Evolutionary conservation across 2,329 filamentous ascomycete genomes (phyloP).

Genomic region (Ceratocystis cacaofunesta): DNA sequence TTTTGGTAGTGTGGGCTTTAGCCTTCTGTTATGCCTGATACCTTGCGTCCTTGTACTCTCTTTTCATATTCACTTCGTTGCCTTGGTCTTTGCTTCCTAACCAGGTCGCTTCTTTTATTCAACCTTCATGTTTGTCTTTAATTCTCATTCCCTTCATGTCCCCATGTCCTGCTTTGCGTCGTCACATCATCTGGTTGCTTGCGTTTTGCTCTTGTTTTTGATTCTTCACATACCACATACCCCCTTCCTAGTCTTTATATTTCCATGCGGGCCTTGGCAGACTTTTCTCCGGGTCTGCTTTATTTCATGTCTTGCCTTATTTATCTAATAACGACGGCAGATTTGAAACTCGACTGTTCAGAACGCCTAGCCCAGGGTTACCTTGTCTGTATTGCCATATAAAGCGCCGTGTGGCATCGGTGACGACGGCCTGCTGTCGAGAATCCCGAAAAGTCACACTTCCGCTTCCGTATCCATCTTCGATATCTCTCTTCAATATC

Average conservation of each 20-base stretch:
- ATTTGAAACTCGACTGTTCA: too few relatives aligned
- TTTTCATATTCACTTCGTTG: background rate
- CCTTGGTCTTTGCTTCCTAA: background rate
- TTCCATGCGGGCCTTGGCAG: background rate
- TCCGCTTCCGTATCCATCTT: constrained; percentile 1
- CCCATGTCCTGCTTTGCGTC: constrained; percentile 8
- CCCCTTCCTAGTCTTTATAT: background rate
- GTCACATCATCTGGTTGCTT: constrained; percentile 13
- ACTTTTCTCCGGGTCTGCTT: too few relatives aligned
- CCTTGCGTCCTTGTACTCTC: constrained; percentile 7
- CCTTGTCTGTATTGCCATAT: too few relatives aligned
- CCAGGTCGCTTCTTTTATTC: constrained; percentile 2
- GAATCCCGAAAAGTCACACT: too few relatives aligned
- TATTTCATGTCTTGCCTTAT: too few relatives aligned
- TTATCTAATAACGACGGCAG: too few relatives aligned
- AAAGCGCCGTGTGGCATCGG: too few relatives aligned
- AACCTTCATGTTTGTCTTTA: constrained; percentile 11
- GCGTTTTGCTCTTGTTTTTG: constrained; percentile 3
- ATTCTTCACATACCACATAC: constrained; percentile 10
- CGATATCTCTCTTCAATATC: constrained; percentile 12
- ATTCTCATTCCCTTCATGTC: constrained; percentile 16
- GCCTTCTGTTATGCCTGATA: constrained; percentile 18
- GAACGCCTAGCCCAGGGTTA: too few relatives aligned
- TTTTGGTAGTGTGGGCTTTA: constrained; percentile 4
- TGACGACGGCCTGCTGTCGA: too few relatives aligned